Evolutionary conservation across 805 yeast species (phyloP), one percentile per base, ranked within the genome.

Genomic region (Komagataella ulmi): DNA sequence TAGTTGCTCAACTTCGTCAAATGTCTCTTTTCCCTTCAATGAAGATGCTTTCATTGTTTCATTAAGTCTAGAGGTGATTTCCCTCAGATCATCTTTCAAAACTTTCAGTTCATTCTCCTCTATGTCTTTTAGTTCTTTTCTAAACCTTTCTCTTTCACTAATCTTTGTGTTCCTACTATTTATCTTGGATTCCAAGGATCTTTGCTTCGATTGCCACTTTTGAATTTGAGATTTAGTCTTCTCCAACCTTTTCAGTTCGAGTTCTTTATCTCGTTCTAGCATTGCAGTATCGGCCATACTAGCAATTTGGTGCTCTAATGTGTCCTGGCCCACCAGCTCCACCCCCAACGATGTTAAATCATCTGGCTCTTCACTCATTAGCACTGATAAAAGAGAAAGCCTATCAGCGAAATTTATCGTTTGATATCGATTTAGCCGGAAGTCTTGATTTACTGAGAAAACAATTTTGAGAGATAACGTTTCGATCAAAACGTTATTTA

Each of bases 241-340:
- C 17, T 77, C 81, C n/a, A 90, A 68, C 54, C 98, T 73, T 55
- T 80, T 83, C 53, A 73, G 69, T 58, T 93, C 99, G 45, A 84
- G 68, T 57, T 85, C 96, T 1, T 76, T 66, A 49, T 87, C 89
- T 50, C 82, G 80, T 45, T 73, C 65, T 1, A 75, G 67, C 49
- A 90, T 73, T 3, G 77, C 79, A 51, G 70, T 69, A 54, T 81
- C 80, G 0, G 97, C 96, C 65, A 78, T 70, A 40, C 72, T 70
- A 17, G 88, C 88, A 40, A 91, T 82, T 52, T 77, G 71, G 48
- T 78, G 68, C 60, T 90, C 99, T n/a, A 91, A 65, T 7, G 82
- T 81, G 51, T 77, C 81, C 64, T 93, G 98, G 58, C 86, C 89
- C 53, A 88, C 80, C 3, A 88, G 69, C 58, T 72, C 72, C 24